Base-by-base conservation (phyloP, 495 filamentous ascomycete species). In the Aspergillus conjunctus region DNA sequence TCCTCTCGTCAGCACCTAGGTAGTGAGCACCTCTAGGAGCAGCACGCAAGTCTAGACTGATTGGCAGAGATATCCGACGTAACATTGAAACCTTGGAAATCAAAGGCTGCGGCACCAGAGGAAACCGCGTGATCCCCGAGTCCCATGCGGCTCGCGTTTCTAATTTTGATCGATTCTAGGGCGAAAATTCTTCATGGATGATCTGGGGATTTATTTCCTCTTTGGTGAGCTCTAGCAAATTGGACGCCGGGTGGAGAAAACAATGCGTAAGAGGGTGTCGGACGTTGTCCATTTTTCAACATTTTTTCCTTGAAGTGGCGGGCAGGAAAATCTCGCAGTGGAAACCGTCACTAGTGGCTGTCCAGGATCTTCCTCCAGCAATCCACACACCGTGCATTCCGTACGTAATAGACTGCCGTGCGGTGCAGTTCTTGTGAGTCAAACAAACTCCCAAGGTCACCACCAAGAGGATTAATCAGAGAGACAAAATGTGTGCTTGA, bases 241-340 rank as follows among this genome's bases (percentile, higher is more conserved):
- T 46, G 43, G 43, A 46, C 9, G n/a, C 7, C 18, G 11, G 17
- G 44, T 48, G 44, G 44, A 48, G 44, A 48, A 18, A 48, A 43
- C 10, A 43, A 21, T 48, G 44, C 44, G 44, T 48, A 48, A 48
- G 44, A 48, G 44, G 37, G 7, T 48, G 34, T 12, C 34, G 52
- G 52, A 54, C 12, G 34, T 30, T 22, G 22, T 22, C 31, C 34
- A 26, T 54, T 11, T n/a, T 5, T 44, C n/a, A n/a, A n/a, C n/a
- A n/a, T 31, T 46, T 48, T 45, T 31, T 22, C 6, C 15, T 30
- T 37, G 7, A 60, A 54, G 58, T 60, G 58, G 58, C 58, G 58
- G 58, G 30, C 22, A 54, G 17, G 22, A 60, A 60, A 60, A 60
- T 54, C 30, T 60, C 58, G 51, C 58, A 60, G 26, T 33, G 58